Conservation (phyloP, 441 rosid species). For the Flueggea neowawraea region DNA sequence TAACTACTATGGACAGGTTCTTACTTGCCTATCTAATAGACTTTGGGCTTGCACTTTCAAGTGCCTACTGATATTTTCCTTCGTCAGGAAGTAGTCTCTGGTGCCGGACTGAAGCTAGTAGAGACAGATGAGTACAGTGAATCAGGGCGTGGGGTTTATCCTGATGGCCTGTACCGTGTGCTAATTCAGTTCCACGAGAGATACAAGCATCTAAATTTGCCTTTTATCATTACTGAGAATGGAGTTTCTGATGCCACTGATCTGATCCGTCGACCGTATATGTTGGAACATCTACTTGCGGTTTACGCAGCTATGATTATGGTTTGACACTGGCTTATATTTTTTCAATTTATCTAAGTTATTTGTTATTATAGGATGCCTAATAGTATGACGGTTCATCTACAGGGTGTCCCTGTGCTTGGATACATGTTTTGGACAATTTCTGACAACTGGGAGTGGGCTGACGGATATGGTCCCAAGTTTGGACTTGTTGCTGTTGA, state of each 20-base stretch:
- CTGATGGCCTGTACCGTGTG: conserved; percentile 83
- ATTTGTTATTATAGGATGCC: not conserved
- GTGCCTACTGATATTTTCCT: conserved; percentile 13
- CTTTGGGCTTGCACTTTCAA: not conserved
- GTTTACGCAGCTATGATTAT: conserved; percentile 76
- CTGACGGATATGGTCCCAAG: conserved; percentile 99
- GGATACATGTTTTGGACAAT: conserved; percentile 97
- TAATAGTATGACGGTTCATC: conserved; percentile 15
- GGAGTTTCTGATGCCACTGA: conserved; percentile 91
- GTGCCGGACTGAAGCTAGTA: conserved; percentile 79
- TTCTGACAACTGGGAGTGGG: conserved; percentile 99
- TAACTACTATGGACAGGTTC: conserved; percentile 96
- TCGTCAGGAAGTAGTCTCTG: conserved; percentile 77
- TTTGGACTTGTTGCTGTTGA: conserved; percentile 96
- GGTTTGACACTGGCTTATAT: conserved; percentile 38
- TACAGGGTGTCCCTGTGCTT: conserved; percentile 78
- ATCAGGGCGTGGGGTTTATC: conserved; percentile 97
- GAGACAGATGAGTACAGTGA: conserved; percentile 97
- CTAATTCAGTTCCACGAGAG: conserved; percentile 77
- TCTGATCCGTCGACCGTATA: conserved; percentile 83
- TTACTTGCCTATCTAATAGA: conserved; percentile 9
- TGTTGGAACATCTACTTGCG: conserved; percentile 91
- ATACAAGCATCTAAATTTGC: conserved; percentile 74
- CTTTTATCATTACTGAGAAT: conserved; percentile 83
- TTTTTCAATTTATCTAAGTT: conserved; percentile 14